Conservation (phyloP, 2,329 filamentous ascomycete species). For the Fusarium sp. region DNA sequence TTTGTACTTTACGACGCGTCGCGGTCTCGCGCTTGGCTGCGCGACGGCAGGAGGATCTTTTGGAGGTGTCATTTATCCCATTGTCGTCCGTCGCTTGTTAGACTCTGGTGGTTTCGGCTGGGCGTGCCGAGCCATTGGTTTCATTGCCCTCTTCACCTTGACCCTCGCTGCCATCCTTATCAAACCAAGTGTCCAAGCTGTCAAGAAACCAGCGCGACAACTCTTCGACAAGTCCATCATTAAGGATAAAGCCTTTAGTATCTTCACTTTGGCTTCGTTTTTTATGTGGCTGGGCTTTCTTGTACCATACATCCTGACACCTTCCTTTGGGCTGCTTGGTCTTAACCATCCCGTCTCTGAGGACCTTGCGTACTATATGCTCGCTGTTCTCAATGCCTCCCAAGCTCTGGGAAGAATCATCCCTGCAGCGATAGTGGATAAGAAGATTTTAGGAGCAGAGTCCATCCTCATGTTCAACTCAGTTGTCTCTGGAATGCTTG, state of each 20-base stretch:
- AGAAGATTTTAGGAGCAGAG: background rate
- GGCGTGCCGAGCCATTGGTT: background rate
- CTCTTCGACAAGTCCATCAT: background rate
- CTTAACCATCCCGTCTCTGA: background rate
- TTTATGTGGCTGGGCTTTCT: background rate
- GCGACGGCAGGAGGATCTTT: background rate
- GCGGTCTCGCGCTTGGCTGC: background rate
- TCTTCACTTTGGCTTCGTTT: background rate
- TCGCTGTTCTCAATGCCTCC: background rate
- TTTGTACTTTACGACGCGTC: background rate
- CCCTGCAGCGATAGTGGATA: background rate
- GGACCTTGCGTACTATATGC: background rate
- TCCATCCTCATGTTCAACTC: background rate
- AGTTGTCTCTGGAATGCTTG: background rate
- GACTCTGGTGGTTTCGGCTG: background rate
- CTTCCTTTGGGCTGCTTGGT: background rate
- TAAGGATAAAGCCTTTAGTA: background rate
- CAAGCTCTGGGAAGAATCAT: background rate
- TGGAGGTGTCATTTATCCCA: background rate
- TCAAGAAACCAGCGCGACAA: background rate
- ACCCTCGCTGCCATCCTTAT: background rate
- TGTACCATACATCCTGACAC: background rate
- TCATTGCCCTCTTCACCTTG: background rate
- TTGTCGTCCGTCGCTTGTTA: background rate
- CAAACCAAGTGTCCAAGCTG: background rate